These are phyloP conservation scores for Populus alba DNA, from an alignment of 345 rosid species.

Conservation along the genomic window DNA sequence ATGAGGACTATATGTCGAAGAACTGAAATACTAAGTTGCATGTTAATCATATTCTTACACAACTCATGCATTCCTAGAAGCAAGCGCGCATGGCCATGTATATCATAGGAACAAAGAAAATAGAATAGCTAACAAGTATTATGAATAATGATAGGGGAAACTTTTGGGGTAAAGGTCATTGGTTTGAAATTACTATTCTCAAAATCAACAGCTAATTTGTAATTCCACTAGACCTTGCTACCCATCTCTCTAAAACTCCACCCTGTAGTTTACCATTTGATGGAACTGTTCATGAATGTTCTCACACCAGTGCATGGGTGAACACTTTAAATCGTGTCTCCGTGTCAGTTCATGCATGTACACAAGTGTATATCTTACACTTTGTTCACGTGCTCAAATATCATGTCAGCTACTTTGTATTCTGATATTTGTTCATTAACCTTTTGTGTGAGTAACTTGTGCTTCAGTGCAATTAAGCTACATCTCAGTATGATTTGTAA, in stretches of 20 bases:
- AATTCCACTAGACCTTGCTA: background rate
- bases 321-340: no score
- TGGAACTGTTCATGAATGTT: background rate
- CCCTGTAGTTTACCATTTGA: background rate
- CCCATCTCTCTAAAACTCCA: background rate
- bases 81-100: background rate
- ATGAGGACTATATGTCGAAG: background rate
- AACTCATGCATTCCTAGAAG: background rate
- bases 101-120: background rate
- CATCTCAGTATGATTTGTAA: no score
- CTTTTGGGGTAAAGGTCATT: background rate
- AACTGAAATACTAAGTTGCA: background rate
- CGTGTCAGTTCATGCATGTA: no score
- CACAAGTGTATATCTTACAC: no score
- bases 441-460: no score
- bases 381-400: no score
- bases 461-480: no score
- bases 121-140: background rate
- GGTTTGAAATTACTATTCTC: background rate
- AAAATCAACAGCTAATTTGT: background rate
- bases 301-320: no score
- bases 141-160: background rate
- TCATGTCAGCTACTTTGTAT: no score
- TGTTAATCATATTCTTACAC: background rate
- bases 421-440: no score